Evolutionary conservation across 257 asterid genomes (phyloP).

Genomic region (Primulina eburnea): DNA sequence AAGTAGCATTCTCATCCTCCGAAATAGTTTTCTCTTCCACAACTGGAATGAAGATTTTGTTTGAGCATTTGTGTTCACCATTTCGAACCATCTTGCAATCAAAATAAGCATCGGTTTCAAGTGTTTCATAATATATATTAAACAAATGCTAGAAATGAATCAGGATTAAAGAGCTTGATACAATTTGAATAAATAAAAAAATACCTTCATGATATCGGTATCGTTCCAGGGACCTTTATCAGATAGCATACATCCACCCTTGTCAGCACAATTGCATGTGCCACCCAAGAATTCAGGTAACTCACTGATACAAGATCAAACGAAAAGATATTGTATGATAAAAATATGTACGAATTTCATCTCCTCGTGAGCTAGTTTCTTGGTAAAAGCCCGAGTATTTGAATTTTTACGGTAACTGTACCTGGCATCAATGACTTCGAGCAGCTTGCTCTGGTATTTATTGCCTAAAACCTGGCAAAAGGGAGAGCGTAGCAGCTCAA

Average conservation of each 20-base stretch:
- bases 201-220: slow-evolving; percentile 76
- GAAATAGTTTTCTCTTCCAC: slow-evolving; percentile 55
- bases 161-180: background rate
- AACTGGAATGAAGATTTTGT: slow-evolving; percentile 44
- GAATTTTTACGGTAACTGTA: slow-evolving; percentile 18
- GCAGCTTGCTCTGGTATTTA: slow-evolving; percentile 91
- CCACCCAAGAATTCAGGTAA: slow-evolving; percentile 98
- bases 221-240: slow-evolving; percentile 99
- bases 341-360: background rate
- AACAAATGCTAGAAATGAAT: background rate
- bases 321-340: slow-evolving; percentile 2
- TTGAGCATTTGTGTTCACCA: slow-evolving; percentile 72
- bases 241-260: slow-evolving; percentile 89
- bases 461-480: slow-evolving; percentile 72
- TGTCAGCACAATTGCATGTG: slow-evolving; percentile 81
- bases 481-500: background rate
- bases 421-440: slow-evolving; percentile 92
- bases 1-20: slow-evolving; percentile 41
- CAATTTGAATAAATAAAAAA: background rate
- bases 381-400: background rate
- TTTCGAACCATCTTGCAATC: slow-evolving; percentile 67
- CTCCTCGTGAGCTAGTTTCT: background rate
- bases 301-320: slow-evolving; percentile 56
- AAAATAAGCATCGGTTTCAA: background rate
- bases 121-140: background rate